These are phyloP conservation scores for Metarhizium rileyi DNA, from an alignment of 2,329 filamentous ascomycete genomes.

Conservation along the genomic window DNA sequence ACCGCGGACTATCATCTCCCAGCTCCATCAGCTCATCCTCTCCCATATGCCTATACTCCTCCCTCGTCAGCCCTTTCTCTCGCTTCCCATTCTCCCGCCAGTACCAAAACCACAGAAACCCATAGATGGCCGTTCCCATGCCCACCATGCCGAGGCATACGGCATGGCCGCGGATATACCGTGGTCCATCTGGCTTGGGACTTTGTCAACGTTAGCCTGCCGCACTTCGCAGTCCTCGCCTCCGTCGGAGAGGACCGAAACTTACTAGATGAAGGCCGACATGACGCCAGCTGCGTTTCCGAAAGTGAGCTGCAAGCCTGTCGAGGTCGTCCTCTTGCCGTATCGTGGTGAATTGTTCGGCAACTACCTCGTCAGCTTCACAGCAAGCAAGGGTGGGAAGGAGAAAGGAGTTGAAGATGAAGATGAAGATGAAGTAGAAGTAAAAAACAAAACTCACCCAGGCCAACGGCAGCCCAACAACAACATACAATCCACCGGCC, in stretches of 20 bases:
- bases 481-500: conserved; percentile 59
- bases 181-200: conserved; percentile 37
- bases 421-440: neutral
- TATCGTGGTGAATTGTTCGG: conserved; percentile 64
- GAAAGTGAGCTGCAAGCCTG: conserved; percentile 59
- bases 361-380: conserved; percentile 21
- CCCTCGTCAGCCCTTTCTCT: conserved; percentile 26
- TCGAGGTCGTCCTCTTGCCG: conserved; percentile 65
- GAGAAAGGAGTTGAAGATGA: neutral
- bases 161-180: conserved; percentile 53
- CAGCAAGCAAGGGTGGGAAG: neutral
- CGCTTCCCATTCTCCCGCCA: conserved; percentile 35
- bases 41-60: conserved; percentile 29
- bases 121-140: conserved; percentile 42
- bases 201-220: conserved; percentile 16
- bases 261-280: conserved; percentile 55
- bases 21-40: conserved; percentile 40
- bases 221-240: too few relatives aligned
- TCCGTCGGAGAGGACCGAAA: neutral
- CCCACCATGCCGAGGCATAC: conserved; percentile 49
- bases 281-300: conserved; percentile 66
- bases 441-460: conserved; percentile 28
- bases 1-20: conserved; percentile 42
- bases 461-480: conserved; percentile 45
- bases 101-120: conserved; percentile 45